phyloP scores from a whole-genome alignment of 2,329 filamentous ascomycete genomes.

The Byssoonygena ceratinophila region DNA sequence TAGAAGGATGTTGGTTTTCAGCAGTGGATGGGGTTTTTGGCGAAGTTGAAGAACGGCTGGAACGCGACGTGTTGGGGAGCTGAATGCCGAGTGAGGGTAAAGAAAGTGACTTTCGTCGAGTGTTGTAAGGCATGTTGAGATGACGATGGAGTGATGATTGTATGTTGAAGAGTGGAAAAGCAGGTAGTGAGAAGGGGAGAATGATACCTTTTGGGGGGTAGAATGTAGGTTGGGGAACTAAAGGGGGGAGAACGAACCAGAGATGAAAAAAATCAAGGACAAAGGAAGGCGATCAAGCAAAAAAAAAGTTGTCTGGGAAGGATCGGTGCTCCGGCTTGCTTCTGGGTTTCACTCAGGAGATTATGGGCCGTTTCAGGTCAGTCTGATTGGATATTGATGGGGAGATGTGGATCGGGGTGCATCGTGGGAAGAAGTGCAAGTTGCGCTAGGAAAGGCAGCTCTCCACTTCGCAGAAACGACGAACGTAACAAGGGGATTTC shows the following conservation, averaged over 20 bases:
- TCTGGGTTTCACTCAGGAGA: slow-evolving; percentile 15
- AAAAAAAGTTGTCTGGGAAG: slow-evolving; percentile 11
- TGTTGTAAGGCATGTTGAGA: slow-evolving; percentile 79
- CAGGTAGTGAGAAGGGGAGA: slow-evolving; percentile 18
- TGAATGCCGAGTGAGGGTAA: slow-evolving; percentile 88
- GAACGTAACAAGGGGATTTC: slow-evolving; percentile 8
- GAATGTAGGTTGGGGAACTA: slow-evolving; percentile 3
- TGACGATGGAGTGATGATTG: slow-evolving; percentile 9
- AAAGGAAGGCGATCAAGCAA: slow-evolving; percentile 9
- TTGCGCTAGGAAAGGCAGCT: slow-evolving; percentile 12
- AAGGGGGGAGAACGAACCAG: slow-evolving; percentile 8
- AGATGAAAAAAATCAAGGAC: slow-evolving; percentile 12
- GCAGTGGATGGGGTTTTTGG: slow-evolving; percentile 54
- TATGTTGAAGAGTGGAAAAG: slow-evolving; percentile 21
- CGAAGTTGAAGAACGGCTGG: slow-evolving; percentile 47
- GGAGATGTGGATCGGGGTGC: slow-evolving; percentile 11
- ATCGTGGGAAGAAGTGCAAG: slow-evolving; percentile 10
- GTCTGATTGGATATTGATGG: slow-evolving; percentile 11
- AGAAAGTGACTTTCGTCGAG: slow-evolving; percentile 88
- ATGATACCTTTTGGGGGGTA: neutral
- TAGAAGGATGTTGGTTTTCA: slow-evolving; percentile 44
- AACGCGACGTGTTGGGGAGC: slow-evolving; percentile 51
- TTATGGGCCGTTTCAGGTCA: slow-evolving; percentile 11
- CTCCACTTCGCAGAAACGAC: slow-evolving; percentile 8
- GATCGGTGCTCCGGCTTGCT: slow-evolving; percentile 11